Evolutionary conservation across 495 filamentous ascomycete species (phyloP).

Genomic region (Thermothielavioides terrestris): DNA sequence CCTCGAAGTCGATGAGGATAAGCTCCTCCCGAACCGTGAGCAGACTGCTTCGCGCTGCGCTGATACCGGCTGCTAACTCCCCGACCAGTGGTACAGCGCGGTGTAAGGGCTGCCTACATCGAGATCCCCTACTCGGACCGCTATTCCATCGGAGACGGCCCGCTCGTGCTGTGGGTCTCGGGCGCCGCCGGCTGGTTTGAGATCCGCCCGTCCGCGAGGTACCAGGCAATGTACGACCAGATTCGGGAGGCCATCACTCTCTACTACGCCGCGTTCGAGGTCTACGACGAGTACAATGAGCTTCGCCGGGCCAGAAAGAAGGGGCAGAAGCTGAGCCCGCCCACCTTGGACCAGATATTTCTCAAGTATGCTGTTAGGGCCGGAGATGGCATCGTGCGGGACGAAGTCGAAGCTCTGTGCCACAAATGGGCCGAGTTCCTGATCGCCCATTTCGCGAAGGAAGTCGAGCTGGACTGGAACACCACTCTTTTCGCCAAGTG

Average conservation of each 20-base stretch:
- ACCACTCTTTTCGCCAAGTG: conserved; percentile 30
- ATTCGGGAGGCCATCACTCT: conserved; percentile 63
- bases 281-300: conserved; percentile 25
- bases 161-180: conserved; percentile 64
- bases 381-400: conserved; percentile 34
- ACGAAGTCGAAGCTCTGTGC: conserved; percentile 31
- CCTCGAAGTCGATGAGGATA: conserved; percentile 30
- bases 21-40: conserved; percentile 3
- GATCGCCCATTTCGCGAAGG: conserved; percentile 35
- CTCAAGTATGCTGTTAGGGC: conserved; percentile 34
- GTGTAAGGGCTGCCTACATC: conserved; percentile 44
- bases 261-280: conserved; percentile 52
- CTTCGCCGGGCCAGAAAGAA: conserved; percentile 23
- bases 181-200: conserved; percentile 75
- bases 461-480: conserved; percentile 21
- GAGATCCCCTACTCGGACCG: conserved; percentile 53
- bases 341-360: conserved; percentile 27
- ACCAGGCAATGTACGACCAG: conserved; percentile 50
- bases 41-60: too few species aligned
- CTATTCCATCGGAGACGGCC: conserved; percentile 63
- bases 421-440: conserved; percentile 33
- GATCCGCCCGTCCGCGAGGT: conserved; percentile 54
- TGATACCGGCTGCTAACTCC: conserved; percentile 15
- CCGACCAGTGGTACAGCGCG: conserved; percentile 37
- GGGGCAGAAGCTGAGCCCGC: conserved; percentile 10